These are phyloP conservation scores for Cordia subcordata DNA, from an alignment of 257 asterid species.

Conservation along the genomic window DNA sequence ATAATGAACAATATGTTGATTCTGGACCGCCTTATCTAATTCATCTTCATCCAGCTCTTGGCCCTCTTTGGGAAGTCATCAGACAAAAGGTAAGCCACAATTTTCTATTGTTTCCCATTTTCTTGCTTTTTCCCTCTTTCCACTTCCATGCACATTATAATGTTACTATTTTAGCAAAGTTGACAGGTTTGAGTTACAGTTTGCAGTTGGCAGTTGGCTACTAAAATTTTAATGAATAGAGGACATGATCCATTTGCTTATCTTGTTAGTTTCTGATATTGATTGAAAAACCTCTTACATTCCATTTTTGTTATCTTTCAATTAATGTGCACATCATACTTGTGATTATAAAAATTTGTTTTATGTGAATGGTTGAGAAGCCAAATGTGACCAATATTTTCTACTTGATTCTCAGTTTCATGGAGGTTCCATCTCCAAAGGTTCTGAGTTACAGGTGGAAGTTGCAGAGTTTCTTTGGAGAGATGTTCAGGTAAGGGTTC, in stretches of 20 bases:
- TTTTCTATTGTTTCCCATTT: not conserved
- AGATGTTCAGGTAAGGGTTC: slow-evolving; percentile 70
- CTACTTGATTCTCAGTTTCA: slow-evolving; percentile 50
- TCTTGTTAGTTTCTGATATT: not conserved
- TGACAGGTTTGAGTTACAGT: no score
- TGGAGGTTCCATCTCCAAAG: slow-evolving; percentile 81
- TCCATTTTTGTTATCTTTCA: not conserved
- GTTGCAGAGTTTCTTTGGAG: slow-evolving; percentile 91
- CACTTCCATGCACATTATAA: not conserved
- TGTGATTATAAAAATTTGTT: no score
- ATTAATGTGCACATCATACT: not conserved
- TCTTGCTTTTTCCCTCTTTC: not conserved
- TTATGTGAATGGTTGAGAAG: not conserved
- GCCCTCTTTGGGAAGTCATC: slow-evolving; percentile 96
- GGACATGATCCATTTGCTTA: not conserved
- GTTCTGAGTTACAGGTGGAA: slow-evolving; percentile 92
- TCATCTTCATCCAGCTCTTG: slow-evolving; percentile 96
- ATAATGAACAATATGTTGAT: slow-evolving; percentile 65
- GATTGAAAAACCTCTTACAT: not conserved
- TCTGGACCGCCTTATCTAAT: slow-evolving; percentile 93
- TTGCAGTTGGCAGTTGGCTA: no score
- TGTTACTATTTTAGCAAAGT: not conserved
- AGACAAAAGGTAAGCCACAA: slow-evolving; percentile 66
- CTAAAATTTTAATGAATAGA: not conserved
- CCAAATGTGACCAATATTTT: slow-evolving; percentile 18